Evolutionary conservation across 345 rosid genomes (phyloP), one percentile per base, ranked within the genome.

Genomic region (Fremontodendron californicum): DNA sequence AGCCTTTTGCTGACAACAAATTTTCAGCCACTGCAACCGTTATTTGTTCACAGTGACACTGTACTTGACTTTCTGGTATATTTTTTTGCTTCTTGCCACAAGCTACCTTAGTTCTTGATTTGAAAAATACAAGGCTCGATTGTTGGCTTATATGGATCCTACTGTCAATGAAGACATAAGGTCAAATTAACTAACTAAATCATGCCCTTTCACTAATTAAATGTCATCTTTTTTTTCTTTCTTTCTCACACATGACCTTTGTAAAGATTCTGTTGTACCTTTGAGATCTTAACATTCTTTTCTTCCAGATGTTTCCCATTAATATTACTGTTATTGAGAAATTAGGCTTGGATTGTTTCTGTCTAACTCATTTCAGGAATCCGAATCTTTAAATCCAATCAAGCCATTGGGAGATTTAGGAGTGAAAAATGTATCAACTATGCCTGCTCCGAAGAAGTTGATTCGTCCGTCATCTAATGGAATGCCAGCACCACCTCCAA

Each of bases 371-470:
- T 85, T 80, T 55, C 87, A 91, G 97, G 88, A 61, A 72, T 78
- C 81, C 23, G 88, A 87, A 51, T 65, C 57, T 58, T 72, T 65
- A 58, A 81, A 78, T 67, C 73, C 67, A 67, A 76, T 87, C 74
- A 85, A 87, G 64, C 78, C 48, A 69, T 73, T 70, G 63, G 57
- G 65, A 12, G 79, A 73, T 62, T 15, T 73, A 42, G 68, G 75
- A 57, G 80, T 77, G 74, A 84, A 81, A 79, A 84, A 84, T 69
- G 27, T 75, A 66, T 83, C 84, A 54, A 83, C 75, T 40, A 77
- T 83, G 89, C 90, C 87, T 57, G 82, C 91, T 78, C 85, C 87
- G 29, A 92, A 80, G 86, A 87, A 84, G 79, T 72, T 75, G 73
- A 73, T 76, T 42, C 80, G 79, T 63, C 73, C 82, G 25, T 65